phyloP scores from a whole-genome alignment of 1,139 yeast species.

The Yamadazyma diospyri region DNA sequence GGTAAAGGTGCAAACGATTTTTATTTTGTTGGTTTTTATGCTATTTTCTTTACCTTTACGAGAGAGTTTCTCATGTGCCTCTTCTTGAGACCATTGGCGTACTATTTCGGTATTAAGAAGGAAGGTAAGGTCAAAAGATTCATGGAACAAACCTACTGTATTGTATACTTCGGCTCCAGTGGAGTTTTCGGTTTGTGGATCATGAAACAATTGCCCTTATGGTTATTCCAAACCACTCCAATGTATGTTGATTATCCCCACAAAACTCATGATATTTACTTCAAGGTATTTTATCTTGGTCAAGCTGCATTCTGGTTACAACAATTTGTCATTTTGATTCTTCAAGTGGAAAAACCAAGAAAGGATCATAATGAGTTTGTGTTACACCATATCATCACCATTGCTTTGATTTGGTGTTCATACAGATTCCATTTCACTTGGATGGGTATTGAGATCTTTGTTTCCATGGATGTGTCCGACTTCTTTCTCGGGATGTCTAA shows the following conservation, averaged over 20 bases:
- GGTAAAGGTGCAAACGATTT: constrained; percentile 88
- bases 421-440: constrained; percentile 94
- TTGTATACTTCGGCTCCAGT: constrained; percentile 73
- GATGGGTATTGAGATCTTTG: constrained; percentile 87
- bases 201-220: constrained; percentile 77
- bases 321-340: constrained; percentile 75
- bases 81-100: constrained; percentile 70
- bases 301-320: constrained; percentile 99
- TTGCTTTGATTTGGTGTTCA: constrained; percentile 83
- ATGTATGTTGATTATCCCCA: constrained; percentile 86
- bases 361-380: constrained; percentile 89
- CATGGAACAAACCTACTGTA: constrained; percentile 88
- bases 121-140: constrained; percentile 70
- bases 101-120: constrained; percentile 46
- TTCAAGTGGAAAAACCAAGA: constrained; percentile 92
- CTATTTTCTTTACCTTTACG: constrained; percentile 82
- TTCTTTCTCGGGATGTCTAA: constrained; percentile 82
- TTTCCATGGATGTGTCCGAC: constrained; percentile 96
- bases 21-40: constrained; percentile 72
- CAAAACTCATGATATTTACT: constrained; percentile 61
- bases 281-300: constrained; percentile 79
- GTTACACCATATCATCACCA: constrained; percentile 89
- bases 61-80: constrained; percentile 91
- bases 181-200: constrained; percentile 90
- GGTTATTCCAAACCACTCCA: constrained; percentile 84